These are phyloP conservation scores for Kazachstania martiniae DNA, from an alignment of 805 yeast genomes.

Conservation along the genomic window DNA sequence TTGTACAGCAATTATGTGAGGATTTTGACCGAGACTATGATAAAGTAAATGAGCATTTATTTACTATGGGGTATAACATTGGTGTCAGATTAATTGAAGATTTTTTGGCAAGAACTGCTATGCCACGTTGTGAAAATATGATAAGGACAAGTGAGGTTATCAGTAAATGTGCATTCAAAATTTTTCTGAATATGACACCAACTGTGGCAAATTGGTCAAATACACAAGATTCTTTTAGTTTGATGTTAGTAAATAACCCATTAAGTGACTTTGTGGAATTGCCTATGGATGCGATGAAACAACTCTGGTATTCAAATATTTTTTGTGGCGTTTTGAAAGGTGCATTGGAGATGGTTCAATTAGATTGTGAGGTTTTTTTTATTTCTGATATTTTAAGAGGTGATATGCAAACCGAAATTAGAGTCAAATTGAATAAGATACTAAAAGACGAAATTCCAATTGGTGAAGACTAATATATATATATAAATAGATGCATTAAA, in stretches of 20 bases:
- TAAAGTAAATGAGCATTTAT: slow-evolving; percentile 75
- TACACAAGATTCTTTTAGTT: slow-evolving; percentile 64
- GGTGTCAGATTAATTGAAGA: slow-evolving; percentile 89
- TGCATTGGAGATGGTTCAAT: slow-evolving; percentile 89
- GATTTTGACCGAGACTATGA: slow-evolving; percentile 68
- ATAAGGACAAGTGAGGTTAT: slow-evolving; percentile 82
- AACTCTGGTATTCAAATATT: slow-evolving; percentile 88
- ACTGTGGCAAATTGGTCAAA: slow-evolving; percentile 61
- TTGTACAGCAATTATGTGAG: slow-evolving; percentile 81
- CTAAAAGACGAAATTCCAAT: slow-evolving; percentile 94
- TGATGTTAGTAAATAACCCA: slow-evolving; percentile 76
- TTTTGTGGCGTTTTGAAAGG: slow-evolving; percentile 86
- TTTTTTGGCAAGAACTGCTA: slow-evolving; percentile 78
- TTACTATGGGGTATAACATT: slow-evolving; percentile 89
- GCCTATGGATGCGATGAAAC: slow-evolving; percentile 66
- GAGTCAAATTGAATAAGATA: slow-evolving; percentile 57
- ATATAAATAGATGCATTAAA: too few relatives aligned
- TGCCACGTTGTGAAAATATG: slow-evolving; percentile 69
- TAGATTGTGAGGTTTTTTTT: slow-evolving; percentile 77
- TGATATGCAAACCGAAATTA: slow-evolving; percentile 68
- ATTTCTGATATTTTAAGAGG: slow-evolving; percentile 76
- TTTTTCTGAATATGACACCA: slow-evolving; percentile 78
- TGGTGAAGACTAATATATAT: slow-evolving; percentile 82
- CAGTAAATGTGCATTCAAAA: slow-evolving; percentile 79
- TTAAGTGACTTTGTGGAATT: slow-evolving; percentile 90